Base-by-base conservation (phyloP, 352 stramenopile genomes). In the Pythium phragmiticola region DNA sequence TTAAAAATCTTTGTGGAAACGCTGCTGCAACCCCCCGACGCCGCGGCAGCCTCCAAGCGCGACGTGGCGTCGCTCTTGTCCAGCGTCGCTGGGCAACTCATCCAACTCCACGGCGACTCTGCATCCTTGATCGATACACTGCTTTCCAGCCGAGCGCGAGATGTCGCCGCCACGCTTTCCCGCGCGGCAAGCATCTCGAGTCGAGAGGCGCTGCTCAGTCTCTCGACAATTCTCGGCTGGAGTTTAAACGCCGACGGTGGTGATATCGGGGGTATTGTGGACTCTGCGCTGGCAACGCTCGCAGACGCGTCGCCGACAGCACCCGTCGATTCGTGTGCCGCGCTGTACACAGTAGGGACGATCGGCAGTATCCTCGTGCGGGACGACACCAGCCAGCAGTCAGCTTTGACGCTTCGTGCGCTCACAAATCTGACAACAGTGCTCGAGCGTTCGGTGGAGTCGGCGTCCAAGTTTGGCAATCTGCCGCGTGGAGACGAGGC, bases 1-100 rank as follows among this genome's bases (percentile, higher is more conserved):
- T 47, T 85, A 42, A 72, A 77, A 30, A 88, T 83, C 59, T 76
- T 90, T 42, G 46, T 81, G 4, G 60, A 77, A 11, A 87, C 78
- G 2, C 63, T 90, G 19, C 55, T 89, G 0, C 42, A 60, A 26
- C n/a, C 37, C 1, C 43, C 57, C 3, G 21, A 21, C 3, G 49
- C 4, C 26, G 26, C 62, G 16, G 2, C 30, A 26, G 26, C 63
- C 17, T 48, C 43, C 7, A 65, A 60, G 45, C n/a, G 28, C 7
- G 57, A 71, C 21, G 42, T 50, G 14, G 36, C 52, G 5, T 36
- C 34, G 23, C 45, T 72, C 0, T 67, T 37, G 28, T 23, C 46
- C 13, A 63, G 28, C 37, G 7, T 63, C 14, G 43, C 65, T 6
- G 43, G 30, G 11, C 57, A 67, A 34, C 46, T 72, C 2, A 23